Base-by-base conservation (phyloP, 2,329 filamentous ascomycete species). In the Pezicula neosporulosa region DNA sequence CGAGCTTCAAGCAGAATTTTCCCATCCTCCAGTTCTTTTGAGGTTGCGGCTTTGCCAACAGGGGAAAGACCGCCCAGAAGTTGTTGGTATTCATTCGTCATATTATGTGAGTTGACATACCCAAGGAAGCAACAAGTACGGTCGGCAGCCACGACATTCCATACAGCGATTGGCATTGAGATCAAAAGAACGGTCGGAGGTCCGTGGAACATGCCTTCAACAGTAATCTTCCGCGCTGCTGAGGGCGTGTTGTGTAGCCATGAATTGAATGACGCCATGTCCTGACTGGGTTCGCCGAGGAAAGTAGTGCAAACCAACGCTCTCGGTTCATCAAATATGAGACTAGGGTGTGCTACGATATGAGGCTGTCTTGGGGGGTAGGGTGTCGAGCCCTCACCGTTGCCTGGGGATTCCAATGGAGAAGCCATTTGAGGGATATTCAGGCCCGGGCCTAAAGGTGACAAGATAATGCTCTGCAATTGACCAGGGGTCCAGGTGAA, bases 301-400 rank as follows among this genome's bases (percentile, higher is more conserved):
- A 85, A 86, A 0, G 82, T 86, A 0, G 83, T 86, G 63, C 83
- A 86, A 2, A 85, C 82, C 10, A 86, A 68, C n/a, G 85, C 78
- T 56, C 83, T 75, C 8, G 77, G 72, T 59, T 86, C 81, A 30
- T 85, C 81, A 59, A 86, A 84, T 9, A 76, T 77, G 18, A 86
- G 68, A 56, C 58, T 62, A 16, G 63, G 55, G 46, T 60, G 60
- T 33, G 61, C 56, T 47, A 62, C 64, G 15, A 65, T 50, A 15
- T 56, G 52, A 44, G 60, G 60, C 33, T 56, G 50, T 30, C 56
- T 49, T 21, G 63, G 58, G 9, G 57, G 52, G 48, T 55, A 51
- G 27, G 44, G 57, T 52, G 51, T 56, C 18, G 54, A 43, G 19
- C 48, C 48, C 39, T 60, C 30, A 24, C 65, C 60, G 28, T 60